A percentile compares a stretch with the other conserved stretches of the same genome.
Evolutionary conservation across 2,329 filamentous ascomycete genomes (phyloP).

Genomic region (Claviceps lovelessii): DNA sequence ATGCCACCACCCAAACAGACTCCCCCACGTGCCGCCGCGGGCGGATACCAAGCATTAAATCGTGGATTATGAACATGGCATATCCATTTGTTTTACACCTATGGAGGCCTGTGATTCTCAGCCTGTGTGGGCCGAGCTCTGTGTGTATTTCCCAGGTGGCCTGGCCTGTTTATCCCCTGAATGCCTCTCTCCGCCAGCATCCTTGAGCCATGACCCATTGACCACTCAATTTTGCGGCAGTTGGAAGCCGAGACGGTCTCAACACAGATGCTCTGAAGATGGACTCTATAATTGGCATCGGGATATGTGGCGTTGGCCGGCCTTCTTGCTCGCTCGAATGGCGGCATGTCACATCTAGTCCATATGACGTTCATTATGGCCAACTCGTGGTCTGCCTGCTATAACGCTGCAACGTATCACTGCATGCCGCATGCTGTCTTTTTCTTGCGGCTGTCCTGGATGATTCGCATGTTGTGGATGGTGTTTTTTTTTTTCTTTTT

Average conservation of each 20-base stretch:
- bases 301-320: not conserved
- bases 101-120: not conserved
- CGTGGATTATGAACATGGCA: not conserved
- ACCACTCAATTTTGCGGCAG: slow-evolving; percentile 1
- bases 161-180: no score
- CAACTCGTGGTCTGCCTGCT: not conserved
- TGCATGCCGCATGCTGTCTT: no score
- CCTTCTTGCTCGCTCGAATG: not conserved
- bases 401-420: not conserved
- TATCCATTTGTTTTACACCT: not conserved
- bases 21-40: not conserved
- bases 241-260: not conserved
- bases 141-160: no score
- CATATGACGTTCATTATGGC: not conserved
- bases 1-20: not conserved
- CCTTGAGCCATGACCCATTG: not conserved
- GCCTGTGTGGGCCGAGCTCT: not conserved
- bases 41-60: not conserved
- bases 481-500: not conserved
- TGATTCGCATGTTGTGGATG: not conserved
- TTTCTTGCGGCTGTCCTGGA: not conserved
- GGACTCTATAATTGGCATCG: not conserved
- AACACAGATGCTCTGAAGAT: not conserved
- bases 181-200: not conserved
- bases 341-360: not conserved